These are phyloP conservation scores for Acanthamoeba healyi DNA, from an alignment of 208 protist species.

Conservation along the genomic window DNA sequence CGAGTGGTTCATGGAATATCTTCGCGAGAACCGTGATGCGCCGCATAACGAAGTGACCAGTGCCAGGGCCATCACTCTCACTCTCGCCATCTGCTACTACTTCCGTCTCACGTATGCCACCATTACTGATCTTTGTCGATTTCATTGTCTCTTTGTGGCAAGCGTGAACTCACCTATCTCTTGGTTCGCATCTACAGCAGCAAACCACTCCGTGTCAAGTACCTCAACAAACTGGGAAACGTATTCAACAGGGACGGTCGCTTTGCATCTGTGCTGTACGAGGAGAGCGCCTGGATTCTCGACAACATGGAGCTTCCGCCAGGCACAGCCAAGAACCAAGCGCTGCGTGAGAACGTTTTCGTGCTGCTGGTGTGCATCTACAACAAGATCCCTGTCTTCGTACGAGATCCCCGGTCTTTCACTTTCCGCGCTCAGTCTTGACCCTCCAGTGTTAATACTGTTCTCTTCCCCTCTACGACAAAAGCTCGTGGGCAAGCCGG, in stretches of 20 bases:
- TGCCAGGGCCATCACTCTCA: not conserved
- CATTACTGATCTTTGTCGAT: too few species aligned
- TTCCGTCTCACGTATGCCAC: conserved; percentile 70
- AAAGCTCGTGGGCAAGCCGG: conserved; percentile 75
- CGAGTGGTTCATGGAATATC: conserved; percentile 67
- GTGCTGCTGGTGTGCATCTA: conserved; percentile 71
- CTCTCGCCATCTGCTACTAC: conserved; percentile 68
- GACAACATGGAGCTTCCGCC: conserved; percentile 36
- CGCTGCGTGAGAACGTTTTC: conserved; percentile 71
- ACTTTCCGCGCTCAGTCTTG: not conserved
- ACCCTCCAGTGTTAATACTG: not conserved
- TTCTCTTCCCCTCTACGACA: not conserved
- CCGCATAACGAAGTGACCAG: not conserved
- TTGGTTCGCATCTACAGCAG: not conserved
- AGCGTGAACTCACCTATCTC: too few species aligned
- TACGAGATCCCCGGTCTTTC: too few species aligned
- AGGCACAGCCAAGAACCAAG: conserved; percentile 50
- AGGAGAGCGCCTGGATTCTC: conserved; percentile 27
- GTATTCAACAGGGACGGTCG: not conserved
- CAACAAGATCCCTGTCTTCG: conserved; percentile 72
- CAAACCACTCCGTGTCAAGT: not conserved
- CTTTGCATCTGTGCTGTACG: not conserved
- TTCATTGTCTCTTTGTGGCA: too few species aligned
- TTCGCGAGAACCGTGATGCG: not conserved
- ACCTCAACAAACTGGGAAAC: not conserved